phyloP scores from a whole-genome alignment of 1,139 yeast species.

The Sporopachydermia cereana region DNA sequence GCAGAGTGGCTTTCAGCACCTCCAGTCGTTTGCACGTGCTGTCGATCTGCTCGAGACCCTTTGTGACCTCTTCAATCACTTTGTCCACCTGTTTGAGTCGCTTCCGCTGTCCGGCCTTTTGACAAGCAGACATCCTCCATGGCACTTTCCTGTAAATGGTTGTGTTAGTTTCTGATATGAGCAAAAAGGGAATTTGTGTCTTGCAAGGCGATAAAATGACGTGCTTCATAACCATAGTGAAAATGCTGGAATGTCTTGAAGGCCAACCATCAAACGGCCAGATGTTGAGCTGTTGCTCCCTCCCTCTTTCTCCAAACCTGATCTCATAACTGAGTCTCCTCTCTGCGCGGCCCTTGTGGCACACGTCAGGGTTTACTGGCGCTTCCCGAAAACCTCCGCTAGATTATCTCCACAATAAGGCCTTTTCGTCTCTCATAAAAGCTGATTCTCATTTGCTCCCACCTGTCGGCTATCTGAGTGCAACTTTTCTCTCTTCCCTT shows the following conservation, averaged over 20 bases:
- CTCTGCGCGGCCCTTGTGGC: no score
- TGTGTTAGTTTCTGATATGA: constrained; percentile 8
- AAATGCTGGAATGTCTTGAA: neutral
- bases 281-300: neutral
- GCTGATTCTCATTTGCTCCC: no score
- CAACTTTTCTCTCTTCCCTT: no score
- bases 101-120: constrained; percentile 72
- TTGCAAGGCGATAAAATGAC: neutral
- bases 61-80: constrained; percentile 58
- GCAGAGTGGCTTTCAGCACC: constrained; percentile 43
- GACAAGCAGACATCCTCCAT: constrained; percentile 67
- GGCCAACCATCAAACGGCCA: no score
- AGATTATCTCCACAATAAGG: no score
- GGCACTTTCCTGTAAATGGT: constrained; percentile 39
- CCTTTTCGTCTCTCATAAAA: no score
- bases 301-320: no score
- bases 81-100: constrained; percentile 74
- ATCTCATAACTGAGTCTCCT: no score
- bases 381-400: no score
- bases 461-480: no score
- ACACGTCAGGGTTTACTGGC: no score
- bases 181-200: neutral
- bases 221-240: neutral
- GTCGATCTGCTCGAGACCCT: constrained; percentile 42
- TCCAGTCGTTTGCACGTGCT: constrained; percentile 43